Conservation (phyloP, 2,329 filamentous ascomycete species). For the Arthrobotrys musiformis region DNA sequence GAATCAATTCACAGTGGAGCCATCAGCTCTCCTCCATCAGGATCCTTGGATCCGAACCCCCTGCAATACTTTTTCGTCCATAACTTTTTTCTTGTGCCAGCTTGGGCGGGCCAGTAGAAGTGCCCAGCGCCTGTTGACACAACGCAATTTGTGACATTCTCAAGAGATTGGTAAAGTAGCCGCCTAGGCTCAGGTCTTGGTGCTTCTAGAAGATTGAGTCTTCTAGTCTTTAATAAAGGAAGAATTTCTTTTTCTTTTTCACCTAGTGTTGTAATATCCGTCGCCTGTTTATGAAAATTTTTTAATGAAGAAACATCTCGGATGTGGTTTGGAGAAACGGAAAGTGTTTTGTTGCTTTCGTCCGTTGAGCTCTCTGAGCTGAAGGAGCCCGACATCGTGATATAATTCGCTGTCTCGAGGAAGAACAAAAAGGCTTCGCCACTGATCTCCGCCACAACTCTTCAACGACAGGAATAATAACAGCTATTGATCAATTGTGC, state of each 20-base stretch:
- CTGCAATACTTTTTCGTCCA: background rate
- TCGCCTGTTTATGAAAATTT: background rate
- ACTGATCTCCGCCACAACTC: conserved; percentile 14
- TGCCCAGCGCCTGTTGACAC: conserved; percentile 30
- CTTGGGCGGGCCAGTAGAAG: conserved; percentile 9
- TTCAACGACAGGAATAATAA: background rate
- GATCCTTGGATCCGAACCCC: background rate
- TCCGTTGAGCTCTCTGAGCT: background rate
- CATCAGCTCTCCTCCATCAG: background rate
- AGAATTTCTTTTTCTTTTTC: background rate
- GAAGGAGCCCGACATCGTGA: background rate
- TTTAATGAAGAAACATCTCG: background rate
- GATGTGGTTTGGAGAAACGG: background rate
- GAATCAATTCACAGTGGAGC: conserved; percentile 8
- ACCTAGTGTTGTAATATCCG: background rate
- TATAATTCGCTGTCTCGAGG: background rate
- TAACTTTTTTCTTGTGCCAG: background rate
- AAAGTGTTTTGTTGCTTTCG: conserved; percentile 5
- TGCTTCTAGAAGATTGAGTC: conserved; percentile 23
- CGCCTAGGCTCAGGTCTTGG: conserved; percentile 11
- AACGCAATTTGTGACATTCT: conserved; percentile 43
- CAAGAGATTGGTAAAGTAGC: conserved; percentile 1
- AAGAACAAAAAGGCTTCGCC: background rate
- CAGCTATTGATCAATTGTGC: conserved; percentile 3
- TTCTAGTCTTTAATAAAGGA: background rate